Conservation (phyloP, 352 stramenopile species). For the Globisporangium iwayamae region DNA sequence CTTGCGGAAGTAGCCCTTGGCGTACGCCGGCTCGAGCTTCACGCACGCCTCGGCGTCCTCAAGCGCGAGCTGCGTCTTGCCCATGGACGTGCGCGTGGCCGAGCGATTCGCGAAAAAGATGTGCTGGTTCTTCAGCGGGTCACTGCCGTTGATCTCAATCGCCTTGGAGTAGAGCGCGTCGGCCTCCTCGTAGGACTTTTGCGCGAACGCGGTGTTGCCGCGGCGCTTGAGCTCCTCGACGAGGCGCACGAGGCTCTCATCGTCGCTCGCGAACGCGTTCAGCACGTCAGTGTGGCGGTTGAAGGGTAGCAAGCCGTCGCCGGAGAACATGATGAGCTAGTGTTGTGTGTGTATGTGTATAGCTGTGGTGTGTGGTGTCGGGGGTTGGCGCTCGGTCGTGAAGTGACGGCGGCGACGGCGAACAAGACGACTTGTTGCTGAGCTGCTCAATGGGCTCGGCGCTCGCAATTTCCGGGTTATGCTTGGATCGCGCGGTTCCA, state of each 20-base stretch:
- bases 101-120: conserved; percentile 89
- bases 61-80: conserved; percentile 58
- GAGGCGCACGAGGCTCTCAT: conserved; percentile 52
- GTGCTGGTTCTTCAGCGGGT: conserved; percentile 65
- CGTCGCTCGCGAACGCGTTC: conserved; percentile 45
- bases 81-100: conserved; percentile 81
- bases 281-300: conserved; percentile 82
- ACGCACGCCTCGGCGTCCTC: conserved; percentile 71
- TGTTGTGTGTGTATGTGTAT: neutral
- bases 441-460: neutral
- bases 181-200: conserved; percentile 88
- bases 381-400: neutral
- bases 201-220: conserved; percentile 83
- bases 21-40: conserved; percentile 50
- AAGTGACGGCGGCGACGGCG: neutral
- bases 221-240: conserved; percentile 87
- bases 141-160: conserved; percentile 74
- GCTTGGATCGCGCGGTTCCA: conserved; percentile 2
- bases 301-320: conserved; percentile 63
- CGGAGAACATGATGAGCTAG: conserved; percentile 49
- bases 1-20: conserved; percentile 84
- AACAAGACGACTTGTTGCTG: neutral
- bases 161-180: conserved; percentile 96
- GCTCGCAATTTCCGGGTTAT: neutral
- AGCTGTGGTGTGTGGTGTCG: neutral